These are phyloP conservation scores for Coprinellus micaceus DNA, from an alignment of 768 basidiomycete genomes.

Conservation along the genomic window DNA sequence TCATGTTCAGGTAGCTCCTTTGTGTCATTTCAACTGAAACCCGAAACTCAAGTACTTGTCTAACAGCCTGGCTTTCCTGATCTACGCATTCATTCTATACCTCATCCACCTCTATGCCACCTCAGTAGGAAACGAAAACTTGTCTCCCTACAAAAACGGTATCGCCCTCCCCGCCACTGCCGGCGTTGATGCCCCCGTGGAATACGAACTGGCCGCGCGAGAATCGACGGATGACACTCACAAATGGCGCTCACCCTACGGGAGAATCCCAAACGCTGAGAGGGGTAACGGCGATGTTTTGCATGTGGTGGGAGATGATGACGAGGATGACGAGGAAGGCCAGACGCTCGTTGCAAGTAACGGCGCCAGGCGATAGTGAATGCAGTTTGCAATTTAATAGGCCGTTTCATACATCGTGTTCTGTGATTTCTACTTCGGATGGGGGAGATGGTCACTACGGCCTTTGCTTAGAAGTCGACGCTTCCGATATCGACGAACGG, in stretches of 20 bases:
- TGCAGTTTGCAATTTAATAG: too few relatives aligned
- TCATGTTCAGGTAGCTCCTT: slow-evolving; percentile 67
- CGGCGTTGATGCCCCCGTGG: slow-evolving; percentile 12
- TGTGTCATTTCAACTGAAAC: neutral
- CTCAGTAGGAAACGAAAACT: slow-evolving; percentile 49
- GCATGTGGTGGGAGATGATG: too few relatives aligned
- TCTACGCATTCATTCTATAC: slow-evolving; percentile 70
- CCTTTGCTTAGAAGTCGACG: too few relatives aligned
- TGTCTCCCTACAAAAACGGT: slow-evolving; percentile 17
- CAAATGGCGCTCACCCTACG: slow-evolving; percentile 29
- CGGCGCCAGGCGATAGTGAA: too few relatives aligned
- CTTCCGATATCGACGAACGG: too few relatives aligned
- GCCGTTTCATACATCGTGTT: too few relatives aligned
- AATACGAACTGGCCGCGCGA: slow-evolving; percentile 14
- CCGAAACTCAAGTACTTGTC: neutral
- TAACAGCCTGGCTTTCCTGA: slow-evolving; percentile 64
- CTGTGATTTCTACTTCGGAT: too few relatives aligned
- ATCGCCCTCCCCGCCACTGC: slow-evolving; percentile 5
- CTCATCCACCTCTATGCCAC: slow-evolving; percentile 68
- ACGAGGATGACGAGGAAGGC: too few relatives aligned
- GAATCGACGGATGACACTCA: too few relatives aligned
- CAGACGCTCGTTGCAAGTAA: too few relatives aligned
- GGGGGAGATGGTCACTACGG: too few relatives aligned
- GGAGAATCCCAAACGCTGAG: slow-evolving; percentile 44
- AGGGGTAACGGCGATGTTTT: neutral